Percentiles rank a stretch among this genome's conserved stretches.
Evolutionary conservation across 768 basidiomycete genomes (phyloP).

Genomic region (Termitomyces sp.): DNA sequence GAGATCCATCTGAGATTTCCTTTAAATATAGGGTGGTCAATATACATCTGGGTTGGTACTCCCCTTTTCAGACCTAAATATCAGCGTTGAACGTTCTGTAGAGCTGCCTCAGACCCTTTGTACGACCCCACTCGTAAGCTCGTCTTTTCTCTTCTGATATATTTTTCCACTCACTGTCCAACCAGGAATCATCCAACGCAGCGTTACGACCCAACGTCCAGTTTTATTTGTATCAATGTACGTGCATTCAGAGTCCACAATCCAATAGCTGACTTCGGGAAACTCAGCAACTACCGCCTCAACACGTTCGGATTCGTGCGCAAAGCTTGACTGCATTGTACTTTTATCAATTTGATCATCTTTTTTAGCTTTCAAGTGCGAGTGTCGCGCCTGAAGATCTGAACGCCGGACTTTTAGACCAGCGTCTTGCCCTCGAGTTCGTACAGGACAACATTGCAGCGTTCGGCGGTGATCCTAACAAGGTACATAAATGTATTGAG

Average conservation of each 20-base stretch:
- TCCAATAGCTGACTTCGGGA: background rate
- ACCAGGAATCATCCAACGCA: constrained; percentile 43
- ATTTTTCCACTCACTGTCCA: background rate
- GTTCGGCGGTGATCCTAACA: constrained; percentile 60
- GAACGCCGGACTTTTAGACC: constrained; percentile 58
- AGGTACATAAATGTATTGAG: constrained; percentile 24
- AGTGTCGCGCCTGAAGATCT: constrained; percentile 42
- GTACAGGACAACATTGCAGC: constrained; percentile 62
- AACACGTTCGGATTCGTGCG: constrained; percentile 56
- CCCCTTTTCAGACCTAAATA: background rate
- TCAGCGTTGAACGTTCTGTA: constrained; percentile 11
- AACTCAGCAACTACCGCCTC: constrained; percentile 46
- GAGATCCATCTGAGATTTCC: background rate
- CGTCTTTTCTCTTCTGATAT: background rate
- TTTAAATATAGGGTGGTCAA: constrained; percentile 37
- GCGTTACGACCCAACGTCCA: constrained; percentile 40
- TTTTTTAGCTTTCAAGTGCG: constrained; percentile 38
- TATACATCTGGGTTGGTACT: constrained; percentile 35
- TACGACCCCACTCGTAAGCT: constrained; percentile 44
- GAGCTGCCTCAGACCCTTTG: constrained; percentile 33
- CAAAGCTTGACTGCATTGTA: background rate
- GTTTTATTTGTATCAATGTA: constrained; percentile 52
- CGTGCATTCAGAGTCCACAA: constrained; percentile 5
- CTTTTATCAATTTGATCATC: background rate
- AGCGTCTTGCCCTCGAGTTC: constrained; percentile 52